These are phyloP conservation scores for Gryganskiella cystojenkinii DNA, from an alignment of 192 early-diverging fungal genomes.

Conservation along the genomic window DNA sequence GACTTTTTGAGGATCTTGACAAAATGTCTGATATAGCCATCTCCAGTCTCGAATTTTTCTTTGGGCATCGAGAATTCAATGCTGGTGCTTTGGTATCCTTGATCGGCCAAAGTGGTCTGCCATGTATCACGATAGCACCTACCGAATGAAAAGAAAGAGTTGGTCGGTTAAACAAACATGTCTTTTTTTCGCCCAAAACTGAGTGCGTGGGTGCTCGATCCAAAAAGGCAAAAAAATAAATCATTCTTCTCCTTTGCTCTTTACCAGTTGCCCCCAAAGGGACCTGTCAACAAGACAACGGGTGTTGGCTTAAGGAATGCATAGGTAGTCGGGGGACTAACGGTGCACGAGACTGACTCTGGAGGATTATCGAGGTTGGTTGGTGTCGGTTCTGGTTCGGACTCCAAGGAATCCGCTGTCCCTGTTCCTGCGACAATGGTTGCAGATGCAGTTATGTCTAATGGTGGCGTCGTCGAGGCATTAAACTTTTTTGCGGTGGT, in stretches of 20 bases:
- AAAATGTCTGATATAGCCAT: conserved; percentile 34
- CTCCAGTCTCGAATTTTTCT: conserved; percentile 17
- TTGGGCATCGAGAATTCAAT: conserved; percentile 44
- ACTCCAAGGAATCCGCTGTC: not conserved
- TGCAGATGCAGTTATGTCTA: not conserved
- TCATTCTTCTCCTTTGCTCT: not conserved
- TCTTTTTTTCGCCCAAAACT: too few relatives aligned
- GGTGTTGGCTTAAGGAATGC: conserved; percentile 51
- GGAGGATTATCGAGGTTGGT: conserved; percentile 32
- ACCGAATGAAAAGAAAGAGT: not conserved
- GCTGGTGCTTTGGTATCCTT: conserved; percentile 52
- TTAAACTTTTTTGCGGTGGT: conserved; percentile 14
- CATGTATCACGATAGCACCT: conserved; percentile 54
- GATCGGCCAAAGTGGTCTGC: conserved; percentile 48
- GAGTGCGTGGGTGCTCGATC: not conserved
- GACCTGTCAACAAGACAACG: conserved; percentile 43
- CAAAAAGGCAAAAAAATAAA: not conserved
- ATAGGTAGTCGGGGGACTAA: conserved; percentile 35
- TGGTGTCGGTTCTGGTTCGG: conserved; percentile 11
- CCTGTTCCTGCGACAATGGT: not conserved
- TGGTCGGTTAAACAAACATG: too few relatives aligned
- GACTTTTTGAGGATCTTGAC: conserved; percentile 44
- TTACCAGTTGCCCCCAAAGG: conserved; percentile 52
- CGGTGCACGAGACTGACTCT: conserved; percentile 26
- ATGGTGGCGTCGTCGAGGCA: conserved; percentile 2